phyloP scores from a whole-genome alignment of 106 monocot genomes.

The Dendrobium officinale region DNA sequence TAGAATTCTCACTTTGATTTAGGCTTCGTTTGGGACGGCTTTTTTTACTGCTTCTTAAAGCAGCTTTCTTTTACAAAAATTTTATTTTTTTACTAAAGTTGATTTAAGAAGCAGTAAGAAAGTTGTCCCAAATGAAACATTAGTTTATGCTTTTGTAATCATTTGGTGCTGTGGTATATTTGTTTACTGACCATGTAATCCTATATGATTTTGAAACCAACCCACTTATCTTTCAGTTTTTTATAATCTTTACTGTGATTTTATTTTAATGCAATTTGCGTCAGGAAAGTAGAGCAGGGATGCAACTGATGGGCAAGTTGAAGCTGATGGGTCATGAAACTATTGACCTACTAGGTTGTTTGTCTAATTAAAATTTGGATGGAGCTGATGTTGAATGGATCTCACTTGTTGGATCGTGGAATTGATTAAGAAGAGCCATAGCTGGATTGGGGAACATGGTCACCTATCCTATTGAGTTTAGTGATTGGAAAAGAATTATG shows the following conservation, averaged over 20 bases:
- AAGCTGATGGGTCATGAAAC: not conserved
- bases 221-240: not conserved
- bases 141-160: not conserved
- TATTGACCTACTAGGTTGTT: not conserved
- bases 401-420: not conserved
- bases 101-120: too few relatives aligned
- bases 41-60: too few relatives aligned
- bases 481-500: not conserved
- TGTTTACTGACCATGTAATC: not conserved
- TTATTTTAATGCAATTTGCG: not conserved
- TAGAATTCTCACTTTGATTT: not conserved
- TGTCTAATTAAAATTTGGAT: not conserved
- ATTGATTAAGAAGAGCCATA: not conserved
- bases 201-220: not conserved
- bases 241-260: not conserved
- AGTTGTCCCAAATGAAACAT: too few relatives aligned
- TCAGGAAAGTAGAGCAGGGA: not conserved
- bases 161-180: not conserved
- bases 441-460: not conserved
- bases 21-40: not conserved
- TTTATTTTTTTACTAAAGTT: too few relatives aligned
- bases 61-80: too few relatives aligned
- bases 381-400: not conserved
- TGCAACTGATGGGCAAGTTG: not conserved
- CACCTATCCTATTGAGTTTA: not conserved